These are phyloP conservation scores for Plenodomus tracheiphilus DNA, from an alignment of 2,329 filamentous ascomycete genomes.

Conservation along the genomic window DNA sequence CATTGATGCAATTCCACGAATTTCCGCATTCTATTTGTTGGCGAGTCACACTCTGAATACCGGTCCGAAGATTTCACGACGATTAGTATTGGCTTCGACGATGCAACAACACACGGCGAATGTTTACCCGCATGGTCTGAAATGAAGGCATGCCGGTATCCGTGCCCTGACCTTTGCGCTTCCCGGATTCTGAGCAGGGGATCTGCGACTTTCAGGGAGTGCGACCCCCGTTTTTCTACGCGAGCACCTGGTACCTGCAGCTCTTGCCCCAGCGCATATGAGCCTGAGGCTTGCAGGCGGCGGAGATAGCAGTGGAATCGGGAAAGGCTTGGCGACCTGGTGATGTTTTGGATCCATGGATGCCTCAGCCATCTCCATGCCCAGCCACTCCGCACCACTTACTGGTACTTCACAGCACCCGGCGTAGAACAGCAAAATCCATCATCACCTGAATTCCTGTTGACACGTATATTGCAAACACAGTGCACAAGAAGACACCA, in stretches of 20 bases:
- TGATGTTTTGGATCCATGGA: slow-evolving; percentile 23
- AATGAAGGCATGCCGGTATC: slow-evolving; percentile 21
- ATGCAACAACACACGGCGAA: slow-evolving; percentile 3
- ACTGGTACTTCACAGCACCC: slow-evolving; percentile 2
- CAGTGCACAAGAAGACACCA: neutral
- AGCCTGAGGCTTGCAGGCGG: slow-evolving; percentile 23
- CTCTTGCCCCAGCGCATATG: slow-evolving; percentile 14
- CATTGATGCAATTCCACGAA: neutral
- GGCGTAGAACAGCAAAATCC: slow-evolving; percentile 8
- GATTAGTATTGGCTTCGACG: slow-evolving; percentile 5
- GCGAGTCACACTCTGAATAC: neutral
- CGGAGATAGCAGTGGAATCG: slow-evolving; percentile 26
- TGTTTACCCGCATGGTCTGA: slow-evolving; percentile 29
- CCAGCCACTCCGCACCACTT: slow-evolving; percentile 4
- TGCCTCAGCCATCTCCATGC: slow-evolving; percentile 15
- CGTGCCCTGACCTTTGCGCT: slow-evolving; percentile 17
- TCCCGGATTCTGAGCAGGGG: slow-evolving; percentile 12
- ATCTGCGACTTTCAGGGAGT: slow-evolving; percentile 24
- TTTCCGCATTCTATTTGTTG: neutral
- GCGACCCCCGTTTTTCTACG: slow-evolving; percentile 10
- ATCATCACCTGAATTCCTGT: neutral
- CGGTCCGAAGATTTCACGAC: neutral
- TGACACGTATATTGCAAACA: neutral
- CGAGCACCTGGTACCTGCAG: slow-evolving; percentile 23
- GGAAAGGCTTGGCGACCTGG: slow-evolving; percentile 23